Evolutionary conservation across 2,329 filamentous ascomycete genomes (phyloP), one percentile per base, ranked within the genome.

Genomic region (Dendrostoma leiphaemia): DNA sequence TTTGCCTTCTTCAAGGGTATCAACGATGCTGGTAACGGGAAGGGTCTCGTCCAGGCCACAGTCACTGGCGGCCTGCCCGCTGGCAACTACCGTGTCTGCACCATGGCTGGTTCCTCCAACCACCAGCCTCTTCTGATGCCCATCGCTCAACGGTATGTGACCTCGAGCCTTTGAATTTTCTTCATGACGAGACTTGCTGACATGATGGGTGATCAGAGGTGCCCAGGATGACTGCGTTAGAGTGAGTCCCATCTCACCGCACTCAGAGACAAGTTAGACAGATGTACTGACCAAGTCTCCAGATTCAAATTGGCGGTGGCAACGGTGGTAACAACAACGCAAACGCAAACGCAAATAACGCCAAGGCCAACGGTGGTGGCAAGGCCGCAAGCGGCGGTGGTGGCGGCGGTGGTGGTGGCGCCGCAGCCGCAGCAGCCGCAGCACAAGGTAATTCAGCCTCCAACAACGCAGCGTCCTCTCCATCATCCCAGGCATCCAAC

Each of bases 1-100:
- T 85, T 82, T 60, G 80, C 71, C 64, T 85, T 85, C 68, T 86
- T 86, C 79, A 85, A 86, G 75, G 83, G 83, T 57, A 83, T 86
- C 71, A 84, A 86, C 68, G 82, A 84, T 57, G 75, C 70, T 15
- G 82, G 82, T 31, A 77, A 86, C 62, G 78, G 77, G 29, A 62
- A 80, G 2, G 83, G 83, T 48, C 70, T 75, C 5, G 71, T 87
- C 10, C 67, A 72, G 12, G 79, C 83, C 35, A 69, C 66, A 2
- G 83, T 87, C 23, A 69, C 72, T 1, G 80, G 77, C 53, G 84
- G 83, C 63, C 78, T 87, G 3, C 81, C 82, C 3, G 73, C 75
- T 3, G 83, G 84, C 32, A 83, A 81, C 72, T 88, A 86, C 71
- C 82, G 84, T 62, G 70, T 85, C 58, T 88, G 84, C 75, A 82